A percentile compares a stretch with the other conserved stretches of the same genome.
phyloP scores from a whole-genome alignment of 106 monocot species.

The Hemerocallis citrina region DNA sequence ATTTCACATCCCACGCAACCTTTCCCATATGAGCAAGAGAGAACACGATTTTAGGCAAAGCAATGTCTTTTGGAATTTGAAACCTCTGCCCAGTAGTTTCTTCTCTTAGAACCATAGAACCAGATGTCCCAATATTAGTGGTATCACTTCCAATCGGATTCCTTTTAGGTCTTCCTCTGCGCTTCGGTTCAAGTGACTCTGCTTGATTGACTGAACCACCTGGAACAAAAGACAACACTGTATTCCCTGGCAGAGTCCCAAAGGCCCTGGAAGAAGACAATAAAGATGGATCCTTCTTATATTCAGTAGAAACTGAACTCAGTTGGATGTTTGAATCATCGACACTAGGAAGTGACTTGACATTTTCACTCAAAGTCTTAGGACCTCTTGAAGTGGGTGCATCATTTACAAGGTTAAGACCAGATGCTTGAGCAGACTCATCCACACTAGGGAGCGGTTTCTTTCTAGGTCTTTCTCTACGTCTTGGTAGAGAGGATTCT shows the following conservation, averaged over 20 bases:
- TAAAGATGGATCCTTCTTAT: neutral
- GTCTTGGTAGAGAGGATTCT: conserved; percentile 8
- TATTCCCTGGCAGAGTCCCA: no score
- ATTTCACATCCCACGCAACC: conserved; percentile 94
- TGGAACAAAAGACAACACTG: no score
- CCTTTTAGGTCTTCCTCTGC: no score
- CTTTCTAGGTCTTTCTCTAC: conserved; percentile 29
- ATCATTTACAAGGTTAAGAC: neutral
- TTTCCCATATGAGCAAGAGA: conserved; percentile 80
- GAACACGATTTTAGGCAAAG: conserved; percentile 51
- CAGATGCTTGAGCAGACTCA: neutral
- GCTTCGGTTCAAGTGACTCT: no score
- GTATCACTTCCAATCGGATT: neutral
- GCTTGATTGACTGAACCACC: no score
- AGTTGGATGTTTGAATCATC: neutral
- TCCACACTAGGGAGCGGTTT: neutral
- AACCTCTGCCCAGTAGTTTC: neutral
- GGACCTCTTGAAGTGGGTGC: no score
- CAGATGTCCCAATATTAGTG: no score
- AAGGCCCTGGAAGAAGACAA: neutral
- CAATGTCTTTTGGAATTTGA: conserved; percentile 19
- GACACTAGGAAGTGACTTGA: no score
- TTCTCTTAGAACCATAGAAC: neutral
- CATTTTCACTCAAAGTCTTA: neutral
- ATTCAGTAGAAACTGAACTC: neutral